Percentiles rank a stretch among this genome's conserved stretches.
phyloP scores from a whole-genome alignment of 2,329 filamentous ascomycete genomes.

The Cladosporium colombiae region DNA sequence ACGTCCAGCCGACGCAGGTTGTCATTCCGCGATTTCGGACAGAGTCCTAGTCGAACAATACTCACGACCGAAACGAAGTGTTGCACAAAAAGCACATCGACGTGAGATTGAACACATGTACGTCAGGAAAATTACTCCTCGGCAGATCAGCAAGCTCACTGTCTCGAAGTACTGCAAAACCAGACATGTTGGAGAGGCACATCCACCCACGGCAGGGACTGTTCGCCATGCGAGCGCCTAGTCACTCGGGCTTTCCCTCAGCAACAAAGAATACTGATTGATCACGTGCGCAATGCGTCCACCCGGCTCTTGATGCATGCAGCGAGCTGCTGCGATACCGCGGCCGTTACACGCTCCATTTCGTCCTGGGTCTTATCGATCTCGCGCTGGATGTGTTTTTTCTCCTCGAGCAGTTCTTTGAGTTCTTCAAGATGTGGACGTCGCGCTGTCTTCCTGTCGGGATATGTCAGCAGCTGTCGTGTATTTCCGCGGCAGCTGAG shows the following conservation, averaged over 20 bases:
- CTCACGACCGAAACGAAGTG: no score
- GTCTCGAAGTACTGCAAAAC: neutral
- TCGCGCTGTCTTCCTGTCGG: neutral
- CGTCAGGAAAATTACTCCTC: neutral
- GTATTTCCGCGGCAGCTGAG: neutral
- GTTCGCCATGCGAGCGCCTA: neutral
- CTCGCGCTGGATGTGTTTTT: slow-evolving; percentile 23
- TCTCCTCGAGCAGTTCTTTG: slow-evolving; percentile 26
- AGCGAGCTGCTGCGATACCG: slow-evolving; percentile 25
- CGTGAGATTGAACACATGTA: no score
- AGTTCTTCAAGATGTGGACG: slow-evolving; percentile 29
- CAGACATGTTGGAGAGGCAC: neutral
- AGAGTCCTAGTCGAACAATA: no score
- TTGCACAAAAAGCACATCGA: no score
- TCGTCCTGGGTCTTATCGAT: slow-evolving; percentile 21
- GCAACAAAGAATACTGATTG: neutral
- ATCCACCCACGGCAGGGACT: neutral
- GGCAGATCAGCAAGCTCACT: neutral
- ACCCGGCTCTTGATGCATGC: slow-evolving; percentile 26
- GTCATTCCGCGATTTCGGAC: no score
- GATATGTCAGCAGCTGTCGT: neutral
- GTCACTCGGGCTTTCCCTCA: neutral
- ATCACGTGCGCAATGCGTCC: slow-evolving; percentile 15
- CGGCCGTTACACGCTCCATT: slow-evolving; percentile 21
- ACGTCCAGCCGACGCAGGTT: no score